Percentiles rank a stretch among this genome's conserved stretches.
These are phyloP conservation scores for Patellaria atrata DNA, from an alignment of 495 filamentous ascomycete species.

Conservation along the genomic window DNA sequence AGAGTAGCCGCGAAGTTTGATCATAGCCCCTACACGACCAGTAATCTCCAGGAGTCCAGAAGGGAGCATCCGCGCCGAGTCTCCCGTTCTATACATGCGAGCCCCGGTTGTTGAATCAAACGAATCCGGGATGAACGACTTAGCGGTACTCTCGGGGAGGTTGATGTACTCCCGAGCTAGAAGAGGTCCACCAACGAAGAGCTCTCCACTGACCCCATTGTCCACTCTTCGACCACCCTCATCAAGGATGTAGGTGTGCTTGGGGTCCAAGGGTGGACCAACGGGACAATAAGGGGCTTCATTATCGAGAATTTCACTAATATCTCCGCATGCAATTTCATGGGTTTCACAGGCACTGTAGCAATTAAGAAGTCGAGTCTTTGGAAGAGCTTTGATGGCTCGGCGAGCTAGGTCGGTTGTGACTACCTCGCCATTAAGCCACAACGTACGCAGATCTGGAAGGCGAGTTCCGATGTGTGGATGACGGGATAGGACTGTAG, in stretches of 20 bases:
- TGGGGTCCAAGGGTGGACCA: constrained; percentile 42
- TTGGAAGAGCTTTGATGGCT: constrained; percentile 44
- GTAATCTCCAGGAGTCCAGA: constrained; percentile 25
- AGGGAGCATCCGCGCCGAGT: constrained; percentile 23
- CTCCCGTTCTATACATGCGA: constrained; percentile 25
- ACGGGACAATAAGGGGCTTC: constrained; percentile 43
- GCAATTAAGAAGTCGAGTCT: constrained; percentile 50
- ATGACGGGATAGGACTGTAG: constrained; percentile 46
- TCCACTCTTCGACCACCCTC: constrained; percentile 38
- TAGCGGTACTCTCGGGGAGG: constrained; percentile 23
- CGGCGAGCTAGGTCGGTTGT: constrained; percentile 50
- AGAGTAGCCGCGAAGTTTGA: constrained; percentile 26
- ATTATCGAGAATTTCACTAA: constrained; percentile 43
- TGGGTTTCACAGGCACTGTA: constrained; percentile 63
- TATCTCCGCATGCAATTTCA: constrained; percentile 57
- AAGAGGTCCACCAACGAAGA: constrained; percentile 23
- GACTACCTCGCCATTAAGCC: constrained; percentile 60
- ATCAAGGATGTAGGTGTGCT: constrained; percentile 47
- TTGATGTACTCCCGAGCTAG: constrained; percentile 26
- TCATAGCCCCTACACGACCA: constrained; percentile 24
- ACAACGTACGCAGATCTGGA: constrained; percentile 44
- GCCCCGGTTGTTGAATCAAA: constrained; percentile 21
- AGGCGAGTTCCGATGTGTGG: constrained; percentile 41
- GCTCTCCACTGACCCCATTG: constrained; percentile 20
- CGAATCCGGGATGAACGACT: constrained; percentile 18